Percentiles rank a stretch among this genome's conserved stretches.
Conservation (phyloP, 192 early-diverging fungal species). For the Coemansia javaensis region DNA sequence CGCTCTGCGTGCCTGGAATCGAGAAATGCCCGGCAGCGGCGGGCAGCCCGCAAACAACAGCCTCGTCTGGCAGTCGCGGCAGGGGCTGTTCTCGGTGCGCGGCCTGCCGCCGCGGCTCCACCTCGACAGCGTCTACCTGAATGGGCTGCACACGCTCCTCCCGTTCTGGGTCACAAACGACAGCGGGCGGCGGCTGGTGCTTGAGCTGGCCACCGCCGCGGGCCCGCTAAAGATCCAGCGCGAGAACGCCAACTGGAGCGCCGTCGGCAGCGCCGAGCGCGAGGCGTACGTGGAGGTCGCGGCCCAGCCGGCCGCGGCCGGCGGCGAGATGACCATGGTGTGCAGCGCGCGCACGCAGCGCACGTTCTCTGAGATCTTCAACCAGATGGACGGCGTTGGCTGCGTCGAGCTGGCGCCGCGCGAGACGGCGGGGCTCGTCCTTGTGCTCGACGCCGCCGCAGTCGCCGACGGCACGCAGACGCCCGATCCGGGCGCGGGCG, state of each 20-base stretch:
- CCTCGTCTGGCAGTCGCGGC: conserved; percentile 7
- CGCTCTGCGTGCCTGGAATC: too few relatives aligned
- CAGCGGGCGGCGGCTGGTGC: conserved; percentile 1
- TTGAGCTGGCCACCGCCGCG: conserved; percentile 7
- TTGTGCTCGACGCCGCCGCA: conserved; percentile 61
- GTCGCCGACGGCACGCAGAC: neutral
- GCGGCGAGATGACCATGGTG: conserved; percentile 13
- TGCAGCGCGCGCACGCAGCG: conserved; percentile 28
- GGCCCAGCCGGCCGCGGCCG: neutral
- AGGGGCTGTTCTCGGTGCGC: conserved; percentile 29
- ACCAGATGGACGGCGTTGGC: conserved; percentile 80
- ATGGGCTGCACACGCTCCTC: conserved; percentile 35
- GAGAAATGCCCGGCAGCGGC: neutral
- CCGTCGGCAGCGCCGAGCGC: conserved; percentile 10
- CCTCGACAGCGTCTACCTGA: conserved; percentile 41
- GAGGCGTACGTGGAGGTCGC: conserved; percentile 21
- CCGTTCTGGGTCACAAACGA: conserved; percentile 44
- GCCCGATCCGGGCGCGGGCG: neutral
- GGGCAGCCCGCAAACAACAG: conserved; percentile 21
- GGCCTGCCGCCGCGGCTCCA: conserved; percentile 24
- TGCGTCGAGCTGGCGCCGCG: conserved; percentile 61
- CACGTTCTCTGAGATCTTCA: conserved; percentile 88
- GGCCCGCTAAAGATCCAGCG: conserved; percentile 25
- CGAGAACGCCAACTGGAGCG: conserved; percentile 44
- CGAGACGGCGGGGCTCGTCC: conserved; percentile 67